Percentiles rank a stretch among this genome's conserved stretches.
phyloP scores from a whole-genome alignment of 768 basidiomycete species.

The Lactarius sp. region DNA sequence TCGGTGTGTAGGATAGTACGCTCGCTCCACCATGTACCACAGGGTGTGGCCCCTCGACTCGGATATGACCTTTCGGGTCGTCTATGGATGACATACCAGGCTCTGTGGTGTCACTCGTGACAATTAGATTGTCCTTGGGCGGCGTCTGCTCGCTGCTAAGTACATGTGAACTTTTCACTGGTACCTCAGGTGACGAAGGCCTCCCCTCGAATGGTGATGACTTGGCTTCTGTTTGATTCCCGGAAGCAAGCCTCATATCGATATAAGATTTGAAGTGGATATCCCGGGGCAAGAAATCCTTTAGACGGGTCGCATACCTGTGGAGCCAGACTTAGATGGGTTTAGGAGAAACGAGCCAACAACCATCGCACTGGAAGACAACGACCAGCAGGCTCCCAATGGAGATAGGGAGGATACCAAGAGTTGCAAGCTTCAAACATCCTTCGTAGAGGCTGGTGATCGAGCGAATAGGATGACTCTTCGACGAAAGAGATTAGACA shows the following conservation, averaged over 20 bases:
- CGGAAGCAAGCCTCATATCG: neutral
- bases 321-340: neutral
- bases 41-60: neutral
- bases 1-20: neutral
- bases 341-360: neutral
- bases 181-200: neutral
- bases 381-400: neutral
- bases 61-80: neutral
- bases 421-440: neutral
- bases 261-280: neutral
- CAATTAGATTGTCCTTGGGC: neutral
- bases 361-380: conserved; percentile 5
- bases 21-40: no score
- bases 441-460: neutral
- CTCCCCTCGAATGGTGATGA: neutral
- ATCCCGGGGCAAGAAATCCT: neutral
- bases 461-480: neutral
- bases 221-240: no score
- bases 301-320: neutral
- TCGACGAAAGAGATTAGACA: neutral
- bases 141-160: neutral
- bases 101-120: neutral
- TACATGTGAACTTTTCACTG: neutral
- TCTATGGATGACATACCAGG: no score
- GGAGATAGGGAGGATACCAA: neutral